A percentile compares a stretch with the other conserved stretches of the same genome.
Evolutionary conservation across 1,284 basidiomycete genomes (phyloP).

Genomic region (Megacollybia platyphylla): DNA sequence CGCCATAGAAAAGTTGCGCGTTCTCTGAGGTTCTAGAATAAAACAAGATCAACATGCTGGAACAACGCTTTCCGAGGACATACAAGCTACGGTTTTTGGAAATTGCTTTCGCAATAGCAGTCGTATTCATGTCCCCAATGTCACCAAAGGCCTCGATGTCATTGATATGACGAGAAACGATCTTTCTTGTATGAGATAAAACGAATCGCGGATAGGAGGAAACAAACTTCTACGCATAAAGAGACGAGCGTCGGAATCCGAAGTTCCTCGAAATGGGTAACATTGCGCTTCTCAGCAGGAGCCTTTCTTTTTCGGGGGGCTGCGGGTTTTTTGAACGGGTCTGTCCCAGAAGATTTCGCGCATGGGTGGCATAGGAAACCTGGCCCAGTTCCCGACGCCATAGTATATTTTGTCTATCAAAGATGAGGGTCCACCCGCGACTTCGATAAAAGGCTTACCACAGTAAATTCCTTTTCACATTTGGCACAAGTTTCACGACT

Average conservation of each 20-base stretch:
- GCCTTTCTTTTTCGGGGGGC: slow-evolving; percentile 49
- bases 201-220: neutral
- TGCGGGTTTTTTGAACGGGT: slow-evolving; percentile 74
- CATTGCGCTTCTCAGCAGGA: slow-evolving; percentile 44
- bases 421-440: neutral
- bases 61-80: slow-evolving; percentile 17
- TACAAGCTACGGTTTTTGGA: slow-evolving; percentile 80
- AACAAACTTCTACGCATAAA: slow-evolving; percentile 64
- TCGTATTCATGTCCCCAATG: slow-evolving; percentile 71
- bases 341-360: slow-evolving; percentile 59
- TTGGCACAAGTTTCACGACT: slow-evolving; percentile 74
- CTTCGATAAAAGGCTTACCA: slow-evolving; percentile 41
- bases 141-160: slow-evolving; percentile 86
- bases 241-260: slow-evolving; percentile 61
- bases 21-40: slow-evolving; percentile 61
- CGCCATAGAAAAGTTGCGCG: slow-evolving; percentile 74
- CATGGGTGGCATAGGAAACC: slow-evolving; percentile 76
- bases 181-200: slow-evolving; percentile 23
- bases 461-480: slow-evolving; percentile 80
- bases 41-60: neutral
- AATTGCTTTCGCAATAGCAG: slow-evolving; percentile 76
- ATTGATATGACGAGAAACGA: slow-evolving; percentile 80
- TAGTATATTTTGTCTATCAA: slow-evolving; percentile 71
- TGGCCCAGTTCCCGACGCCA: slow-evolving; percentile 53
- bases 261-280: slow-evolving; percentile 60